Evolutionary conservation across 805 yeast species (phyloP).

Genomic region (Pichia nanzhaoensis): DNA sequence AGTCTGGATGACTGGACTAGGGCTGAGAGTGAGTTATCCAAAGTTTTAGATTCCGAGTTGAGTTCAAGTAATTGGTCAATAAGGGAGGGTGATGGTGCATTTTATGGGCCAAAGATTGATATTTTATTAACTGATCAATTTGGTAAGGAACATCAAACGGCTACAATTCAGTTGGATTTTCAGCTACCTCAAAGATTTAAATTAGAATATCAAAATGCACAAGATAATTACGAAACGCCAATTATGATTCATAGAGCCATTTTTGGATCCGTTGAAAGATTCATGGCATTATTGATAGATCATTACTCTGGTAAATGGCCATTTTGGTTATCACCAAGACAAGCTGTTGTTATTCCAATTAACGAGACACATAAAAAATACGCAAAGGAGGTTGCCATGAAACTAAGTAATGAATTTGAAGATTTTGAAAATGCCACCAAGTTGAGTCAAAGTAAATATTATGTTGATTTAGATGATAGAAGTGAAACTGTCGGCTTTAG

Average conservation of each 20-base stretch:
- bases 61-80: constrained; percentile 54
- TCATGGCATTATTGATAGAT: constrained; percentile 83
- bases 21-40: constrained; percentile 65
- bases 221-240: constrained; percentile 54
- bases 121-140: constrained; percentile 72
- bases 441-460: constrained; percentile 52
- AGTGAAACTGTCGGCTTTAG: constrained; percentile 74
- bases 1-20: constrained; percentile 67
- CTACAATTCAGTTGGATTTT: constrained; percentile 92
- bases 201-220: constrained; percentile 54
- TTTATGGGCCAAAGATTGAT: constrained; percentile 95
- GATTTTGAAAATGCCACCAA: constrained; percentile 41
- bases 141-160: constrained; percentile 84
- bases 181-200: constrained; percentile 85
- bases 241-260: constrained; percentile 96
- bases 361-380: constrained; percentile 51
- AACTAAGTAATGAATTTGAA: constrained; percentile 38
- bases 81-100: constrained; percentile 94
- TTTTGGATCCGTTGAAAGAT: constrained; percentile 90
- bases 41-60: constrained; percentile 46
- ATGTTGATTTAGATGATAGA: constrained; percentile 70
- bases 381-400: constrained; percentile 42
- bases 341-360: constrained; percentile 78
- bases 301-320: constrained; percentile 95
- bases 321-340: constrained; percentile 92